Percentiles rank a stretch among this genome's conserved stretches.
These are phyloP conservation scores for Globisporangium emineosum DNA, from an alignment of 352 stramenopile genomes.

Conservation along the genomic window DNA sequence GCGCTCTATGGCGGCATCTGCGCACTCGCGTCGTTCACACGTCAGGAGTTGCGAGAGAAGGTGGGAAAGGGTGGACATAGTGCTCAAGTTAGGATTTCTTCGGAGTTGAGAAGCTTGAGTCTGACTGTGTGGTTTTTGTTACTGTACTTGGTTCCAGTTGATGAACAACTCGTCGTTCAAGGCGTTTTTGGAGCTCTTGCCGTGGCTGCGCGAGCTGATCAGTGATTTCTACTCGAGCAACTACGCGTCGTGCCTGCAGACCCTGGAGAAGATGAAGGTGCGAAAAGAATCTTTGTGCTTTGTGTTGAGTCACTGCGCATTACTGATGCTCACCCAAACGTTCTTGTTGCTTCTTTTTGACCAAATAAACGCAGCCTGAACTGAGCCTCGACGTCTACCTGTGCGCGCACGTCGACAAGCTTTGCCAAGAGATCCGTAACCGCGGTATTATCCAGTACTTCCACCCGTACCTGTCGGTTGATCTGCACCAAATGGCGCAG, in stretches of 20 bases:
- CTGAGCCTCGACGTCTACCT: constrained; percentile 82
- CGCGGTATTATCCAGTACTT: constrained; percentile 89
- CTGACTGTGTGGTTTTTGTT: constrained; percentile 4
- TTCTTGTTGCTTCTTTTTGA: neutral
- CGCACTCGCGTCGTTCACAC: constrained; percentile 80
- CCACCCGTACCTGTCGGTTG: constrained; percentile 83
- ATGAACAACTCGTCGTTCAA: constrained; percentile 89
- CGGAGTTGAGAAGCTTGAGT: neutral
- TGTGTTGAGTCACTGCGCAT: neutral
- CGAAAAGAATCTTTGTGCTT: neutral
- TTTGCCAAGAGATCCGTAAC: constrained; percentile 82
- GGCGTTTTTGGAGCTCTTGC: constrained; percentile 82
- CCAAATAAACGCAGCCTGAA: constrained; percentile 36
- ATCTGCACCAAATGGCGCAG: constrained; percentile 82
- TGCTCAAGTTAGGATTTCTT: neutral
- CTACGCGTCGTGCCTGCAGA: constrained; percentile 78
- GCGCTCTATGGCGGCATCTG: constrained; percentile 85
- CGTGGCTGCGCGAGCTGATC: constrained; percentile 86
- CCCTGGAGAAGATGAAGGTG: constrained; percentile 76
- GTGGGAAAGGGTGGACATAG: constrained; percentile 17
- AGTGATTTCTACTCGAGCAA: constrained; percentile 87
- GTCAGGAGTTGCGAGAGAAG: constrained; percentile 76
- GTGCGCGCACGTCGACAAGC: constrained; percentile 59
- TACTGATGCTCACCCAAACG: neutral
- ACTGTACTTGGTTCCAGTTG: constrained; percentile 37